Percentiles rank a stretch among this genome's conserved stretches.
Evolutionary conservation across 2,329 filamentous ascomycete genomes (phyloP).

Genomic region (Cytospora paraplurivora): DNA sequence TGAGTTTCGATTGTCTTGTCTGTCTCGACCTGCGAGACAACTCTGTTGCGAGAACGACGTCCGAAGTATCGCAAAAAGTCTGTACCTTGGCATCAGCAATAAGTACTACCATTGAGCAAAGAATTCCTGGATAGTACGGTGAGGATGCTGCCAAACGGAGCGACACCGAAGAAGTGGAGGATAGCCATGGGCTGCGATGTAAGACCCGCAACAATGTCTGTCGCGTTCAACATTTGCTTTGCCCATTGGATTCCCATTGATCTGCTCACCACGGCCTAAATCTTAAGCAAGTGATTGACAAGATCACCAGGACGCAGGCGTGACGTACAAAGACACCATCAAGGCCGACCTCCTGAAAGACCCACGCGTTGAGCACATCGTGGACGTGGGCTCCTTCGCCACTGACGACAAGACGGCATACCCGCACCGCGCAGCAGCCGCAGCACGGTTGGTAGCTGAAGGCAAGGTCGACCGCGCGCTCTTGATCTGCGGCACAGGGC

Average conservation of each 20-base stretch:
- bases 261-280: background rate
- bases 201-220: constrained; percentile 29
- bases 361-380: constrained; percentile 65
- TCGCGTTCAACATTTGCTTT: background rate
- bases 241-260: background rate
- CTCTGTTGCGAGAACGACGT: background rate
- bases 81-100: background rate
- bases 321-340: constrained; percentile 77
- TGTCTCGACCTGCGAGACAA: background rate
- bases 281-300: background rate
- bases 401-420: constrained; percentile 77
- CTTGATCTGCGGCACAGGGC: constrained; percentile 81
- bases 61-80: background rate
- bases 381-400: constrained; percentile 72
- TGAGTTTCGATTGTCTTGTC: background rate
- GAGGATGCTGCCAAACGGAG: constrained; percentile 22
- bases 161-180: constrained; percentile 49
- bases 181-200: constrained; percentile 59
- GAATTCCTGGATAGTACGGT: background rate
- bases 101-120: background rate
- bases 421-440: constrained; percentile 74
- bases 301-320: constrained; percentile 64
- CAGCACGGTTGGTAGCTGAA: constrained; percentile 62
- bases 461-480: constrained; percentile 76
- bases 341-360: constrained; percentile 71